Evolutionary conservation across 2,329 filamentous ascomycete species (phyloP), one percentile per base, ranked within the genome.

Genomic region (Lasiodiplodia sp.): DNA sequence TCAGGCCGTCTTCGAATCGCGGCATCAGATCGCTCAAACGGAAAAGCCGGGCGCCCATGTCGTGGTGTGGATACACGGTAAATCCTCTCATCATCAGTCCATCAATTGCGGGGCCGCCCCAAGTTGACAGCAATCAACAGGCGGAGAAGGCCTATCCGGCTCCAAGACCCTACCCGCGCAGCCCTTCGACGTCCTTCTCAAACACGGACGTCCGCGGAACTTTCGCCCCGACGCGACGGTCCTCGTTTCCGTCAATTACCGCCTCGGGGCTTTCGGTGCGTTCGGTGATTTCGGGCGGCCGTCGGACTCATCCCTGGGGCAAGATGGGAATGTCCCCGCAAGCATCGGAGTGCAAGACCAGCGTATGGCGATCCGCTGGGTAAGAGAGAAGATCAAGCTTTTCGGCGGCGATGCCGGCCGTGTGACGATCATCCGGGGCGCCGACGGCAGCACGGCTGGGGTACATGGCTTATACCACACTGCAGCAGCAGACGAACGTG

Each of bases 271-370:
- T 7, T 28, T 28, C 28, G 28, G 28, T 28, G 28, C 28, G 1
- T 28, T 28, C 28, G 28, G 28, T 28, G 28, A 28, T 4, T 82
- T 86, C 72, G 84, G 84, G 4, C 86, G 78, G 77, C 75, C 84
- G 65, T 79, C 79, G 12, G 85, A 81, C 52, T 79, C 81, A 23
- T 83, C 76, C 28, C 78, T 84, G 55, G 78, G 6, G 4, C 28
- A 82, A 38, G 5, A 51, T 2, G 71, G 75, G 21, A 77, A 82
- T 69, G 84, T 83, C 4, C 79, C 78, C 3, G 77, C 83, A 2
- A 88, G 88, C 71, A 82, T 80, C 4, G 84, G 79, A 1, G 74
- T 86, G 0, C 76, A 81, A 58, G 85, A 87, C 64, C 85, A 87
- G 72, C 79, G 82, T 12, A 76, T 85, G 21, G 84, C 84, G 40